Evolutionary conservation across 148 eudicot genomes (phyloP), one percentile per base, ranked within the genome.

Genomic region (Spergularia bocconei): DNA sequence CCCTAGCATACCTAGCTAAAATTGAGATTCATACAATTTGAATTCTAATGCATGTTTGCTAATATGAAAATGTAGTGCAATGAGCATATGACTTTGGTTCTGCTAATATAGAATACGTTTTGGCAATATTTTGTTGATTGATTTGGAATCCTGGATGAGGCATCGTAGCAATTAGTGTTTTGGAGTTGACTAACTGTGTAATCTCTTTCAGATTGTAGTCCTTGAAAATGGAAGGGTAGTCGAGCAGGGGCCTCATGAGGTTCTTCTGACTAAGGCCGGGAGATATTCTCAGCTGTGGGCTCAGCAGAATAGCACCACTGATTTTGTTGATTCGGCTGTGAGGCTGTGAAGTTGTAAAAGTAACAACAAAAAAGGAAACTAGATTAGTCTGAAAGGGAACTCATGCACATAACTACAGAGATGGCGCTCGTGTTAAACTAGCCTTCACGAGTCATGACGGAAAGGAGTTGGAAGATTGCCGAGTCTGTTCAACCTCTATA

Each of bases 241-340:
- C 41, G 98, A 94, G 88, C 98, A 94, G 72, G 98, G 98, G 25
- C 89, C 93, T 9, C 98, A 92, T 77, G 97, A 94, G 5, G 81
- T 76, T 74, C 92, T 94, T 57, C 77, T 94, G 71, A 79, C 88
- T 15, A 89, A 83, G 63, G 81, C 88, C 1, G 98, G 96, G 50
- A 86, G 98, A 87, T 94, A 94, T 66, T 87, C 98, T 9, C 98
- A 92, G 80, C 91, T 94, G n/a, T 94, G 98, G 98, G 67, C 86
- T 80, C 98, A 92, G 55, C 98, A 94, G 78, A 94, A 89, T 77
- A 91, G 85, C 72, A 78, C 91, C 4, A 75, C 81, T 69, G 97
- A 91, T 74, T 78, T 82, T 72, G 61, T 80, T 77, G 97, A 91
- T 81, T 48, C 84, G 21, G 83, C 84, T 60, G 71, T 79, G 68